Conservation (phyloP, 345 rosid species). For the Bruguiera gymnorhiza region DNA sequence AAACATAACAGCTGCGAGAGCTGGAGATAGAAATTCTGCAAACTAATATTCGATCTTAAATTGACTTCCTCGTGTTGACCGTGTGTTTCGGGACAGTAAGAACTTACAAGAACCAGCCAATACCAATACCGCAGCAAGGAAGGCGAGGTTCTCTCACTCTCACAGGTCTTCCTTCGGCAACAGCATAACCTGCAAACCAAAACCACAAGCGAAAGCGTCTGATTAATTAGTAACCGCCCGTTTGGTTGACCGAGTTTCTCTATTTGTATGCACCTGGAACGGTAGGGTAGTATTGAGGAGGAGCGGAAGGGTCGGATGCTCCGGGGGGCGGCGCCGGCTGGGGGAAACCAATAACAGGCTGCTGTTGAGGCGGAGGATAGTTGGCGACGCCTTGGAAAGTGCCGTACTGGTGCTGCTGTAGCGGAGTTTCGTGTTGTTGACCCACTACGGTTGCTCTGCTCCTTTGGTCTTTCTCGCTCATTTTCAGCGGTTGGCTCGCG, state of each 20-base stretch:
- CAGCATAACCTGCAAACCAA: slow-evolving; percentile 52
- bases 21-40: too few relatives aligned
- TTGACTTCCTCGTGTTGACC: too few relatives aligned
- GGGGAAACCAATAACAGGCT: slow-evolving; percentile 78
- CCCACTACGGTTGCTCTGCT: background rate
- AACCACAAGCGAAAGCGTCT: too few relatives aligned
- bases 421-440: slow-evolving; percentile 8
- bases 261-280: slow-evolving; percentile 49
- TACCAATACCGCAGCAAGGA: slow-evolving; percentile 86
- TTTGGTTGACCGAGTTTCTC: background rate
- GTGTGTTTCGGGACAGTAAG: background rate
- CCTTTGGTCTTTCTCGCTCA: slow-evolving; percentile 15
- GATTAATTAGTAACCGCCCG: too few relatives aligned
- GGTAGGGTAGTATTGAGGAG: slow-evolving; percentile 50
- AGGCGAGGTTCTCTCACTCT: slow-evolving; percentile 61
- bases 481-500: background rate
- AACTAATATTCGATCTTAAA: too few relatives aligned
- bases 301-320: slow-evolving; percentile 32
- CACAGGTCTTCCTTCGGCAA: slow-evolving; percentile 85
- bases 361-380: slow-evolving; percentile 58
- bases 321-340: slow-evolving; percentile 85
- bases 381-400: slow-evolving; percentile 95
- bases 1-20: too few relatives aligned
- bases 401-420: slow-evolving; percentile 53
- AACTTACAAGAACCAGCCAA: slow-evolving; percentile 90